Evolutionary conservation across 2,329 filamentous ascomycete genomes (phyloP).

Genomic region (Cercospora nicotianae): DNA sequence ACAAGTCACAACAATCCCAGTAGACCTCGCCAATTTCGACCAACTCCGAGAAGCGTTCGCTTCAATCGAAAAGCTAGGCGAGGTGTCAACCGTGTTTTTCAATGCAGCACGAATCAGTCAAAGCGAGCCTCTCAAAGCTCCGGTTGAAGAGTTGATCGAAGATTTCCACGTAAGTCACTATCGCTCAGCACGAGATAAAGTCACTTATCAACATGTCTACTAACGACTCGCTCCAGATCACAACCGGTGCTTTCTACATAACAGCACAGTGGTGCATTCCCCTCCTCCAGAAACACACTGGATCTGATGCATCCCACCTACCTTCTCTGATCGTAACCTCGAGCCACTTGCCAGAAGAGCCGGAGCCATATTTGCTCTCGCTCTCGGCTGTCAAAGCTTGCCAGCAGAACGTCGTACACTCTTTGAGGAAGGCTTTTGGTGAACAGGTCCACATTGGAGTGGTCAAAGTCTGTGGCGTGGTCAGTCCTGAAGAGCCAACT

Average conservation of each 20-base stretch:
- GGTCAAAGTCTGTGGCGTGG: conserved; percentile 14
- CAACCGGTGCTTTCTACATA: conserved; percentile 17
- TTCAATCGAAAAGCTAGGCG: conserved; percentile 15
- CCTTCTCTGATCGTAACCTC: conserved; percentile 18
- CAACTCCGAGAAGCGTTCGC: conserved; percentile 15
- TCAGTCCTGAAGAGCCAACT: conserved; percentile 8
- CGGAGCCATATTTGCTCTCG: conserved; percentile 6
- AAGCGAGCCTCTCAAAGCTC: conserved; percentile 13
- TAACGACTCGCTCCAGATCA: neutral
- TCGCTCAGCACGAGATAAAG: too few relatives aligned
- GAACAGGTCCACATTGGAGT: conserved; percentile 16
- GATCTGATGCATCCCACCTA: neutral
- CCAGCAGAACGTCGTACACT: conserved; percentile 19
- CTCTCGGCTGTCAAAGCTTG: conserved; percentile 19
- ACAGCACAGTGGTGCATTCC: conserved; percentile 20
- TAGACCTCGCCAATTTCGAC: conserved; percentile 14
- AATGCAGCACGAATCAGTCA: conserved; percentile 19
- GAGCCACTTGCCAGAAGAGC: conserved; percentile 17
- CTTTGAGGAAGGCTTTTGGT: conserved; percentile 13
- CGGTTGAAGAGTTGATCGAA: conserved; percentile 20
- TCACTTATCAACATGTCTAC: too few relatives aligned
- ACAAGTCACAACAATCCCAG: conserved; percentile 7
- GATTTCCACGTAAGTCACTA: conserved; percentile 18
- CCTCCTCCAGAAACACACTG: neutral
- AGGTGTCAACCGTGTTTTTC: conserved; percentile 19